Conservation (phyloP, 306 rosid genomes). For the Pterocarpus santalinus region DNA sequence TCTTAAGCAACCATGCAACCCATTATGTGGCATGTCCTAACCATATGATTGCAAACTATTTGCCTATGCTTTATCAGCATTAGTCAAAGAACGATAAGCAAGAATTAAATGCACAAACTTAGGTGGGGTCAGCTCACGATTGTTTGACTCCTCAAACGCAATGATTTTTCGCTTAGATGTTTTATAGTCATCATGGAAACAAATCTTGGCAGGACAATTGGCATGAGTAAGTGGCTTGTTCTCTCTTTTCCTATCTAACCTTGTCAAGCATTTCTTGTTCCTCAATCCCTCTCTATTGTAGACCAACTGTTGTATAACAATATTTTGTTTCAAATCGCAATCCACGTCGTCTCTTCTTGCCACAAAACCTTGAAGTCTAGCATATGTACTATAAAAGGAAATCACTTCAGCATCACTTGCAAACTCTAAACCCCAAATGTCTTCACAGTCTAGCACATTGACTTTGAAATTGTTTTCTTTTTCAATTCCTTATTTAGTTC, state of each 20-base stretch:
- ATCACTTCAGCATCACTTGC: neutral
- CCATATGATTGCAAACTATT: neutral
- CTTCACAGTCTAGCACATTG: too few relatives aligned
- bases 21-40: neutral
- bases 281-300: neutral
- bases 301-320: neutral
- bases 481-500: too few relatives aligned
- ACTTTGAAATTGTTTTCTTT: too few relatives aligned
- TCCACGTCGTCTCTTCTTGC: neutral
- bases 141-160: neutral
- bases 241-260: neutral
- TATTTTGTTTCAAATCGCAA: too few relatives aligned
- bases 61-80: neutral
- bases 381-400: neutral
- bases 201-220: neutral
- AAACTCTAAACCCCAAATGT: neutral
- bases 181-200: neutral
- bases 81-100: neutral
- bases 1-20: neutral
- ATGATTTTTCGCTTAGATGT: neutral
- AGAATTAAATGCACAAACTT: neutral
- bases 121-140: neutral
- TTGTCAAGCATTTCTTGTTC: neutral
- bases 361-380: neutral
- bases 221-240: neutral